phyloP scores from a whole-genome alignment of 2,329 filamentous ascomycete species.

The Mycosphaerella arachidis region DNA sequence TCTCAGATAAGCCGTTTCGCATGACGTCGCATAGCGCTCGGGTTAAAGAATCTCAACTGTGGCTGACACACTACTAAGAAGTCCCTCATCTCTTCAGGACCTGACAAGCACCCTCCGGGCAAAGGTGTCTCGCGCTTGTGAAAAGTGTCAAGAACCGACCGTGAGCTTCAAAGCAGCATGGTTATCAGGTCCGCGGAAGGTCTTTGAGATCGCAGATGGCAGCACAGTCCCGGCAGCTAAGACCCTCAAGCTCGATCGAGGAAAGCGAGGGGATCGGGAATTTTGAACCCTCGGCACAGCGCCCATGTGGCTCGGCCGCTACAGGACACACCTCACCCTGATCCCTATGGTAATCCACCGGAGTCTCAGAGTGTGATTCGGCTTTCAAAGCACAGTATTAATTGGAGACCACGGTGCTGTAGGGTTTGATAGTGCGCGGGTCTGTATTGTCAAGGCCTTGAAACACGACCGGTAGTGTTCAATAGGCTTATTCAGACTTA shows the following conservation, averaged over 20 bases:
- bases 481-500: too few relatives aligned
- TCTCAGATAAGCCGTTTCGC: not conserved
- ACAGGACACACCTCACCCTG: too few relatives aligned
- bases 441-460: too few relatives aligned
- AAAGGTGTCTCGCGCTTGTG: not conserved
- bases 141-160: not conserved
- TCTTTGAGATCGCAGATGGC: not conserved
- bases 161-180: not conserved
- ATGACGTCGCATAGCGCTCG: not conserved
- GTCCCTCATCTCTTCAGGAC: not conserved
- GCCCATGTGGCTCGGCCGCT: not conserved
- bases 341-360: too few relatives aligned
- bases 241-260: not conserved
- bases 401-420: too few relatives aligned
- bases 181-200: slow-evolving; percentile 2
- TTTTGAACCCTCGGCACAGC: not conserved
- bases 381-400: too few relatives aligned
- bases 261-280: not conserved
- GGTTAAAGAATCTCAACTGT: not conserved
- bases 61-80: not conserved
- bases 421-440: too few relatives aligned
- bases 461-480: too few relatives aligned
- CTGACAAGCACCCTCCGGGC: not conserved
- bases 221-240: not conserved
- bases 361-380: too few relatives aligned